A percentile compares a stretch with the other conserved stretches of the same genome.
These are phyloP conservation scores for Botrytis fabae DNA, from an alignment of 2,329 filamentous ascomycete species.

Conservation along the genomic window DNA sequence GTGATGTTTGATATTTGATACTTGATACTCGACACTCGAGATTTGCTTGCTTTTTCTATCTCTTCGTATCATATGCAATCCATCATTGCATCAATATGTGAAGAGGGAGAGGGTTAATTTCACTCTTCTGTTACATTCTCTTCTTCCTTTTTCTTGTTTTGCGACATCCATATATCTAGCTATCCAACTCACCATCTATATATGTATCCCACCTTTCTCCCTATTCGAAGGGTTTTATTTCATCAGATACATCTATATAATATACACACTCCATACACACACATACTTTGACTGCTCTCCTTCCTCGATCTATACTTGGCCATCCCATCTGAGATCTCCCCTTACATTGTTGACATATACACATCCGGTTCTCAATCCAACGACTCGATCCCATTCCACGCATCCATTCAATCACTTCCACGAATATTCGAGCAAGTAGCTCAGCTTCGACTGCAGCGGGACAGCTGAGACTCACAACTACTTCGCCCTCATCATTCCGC, in stretches of 20 bases:
- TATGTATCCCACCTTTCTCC: neutral
- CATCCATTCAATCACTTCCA: constrained; percentile 20
- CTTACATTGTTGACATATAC: neutral
- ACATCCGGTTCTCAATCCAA: neutral
- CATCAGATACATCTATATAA: neutral
- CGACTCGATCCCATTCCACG: neutral
- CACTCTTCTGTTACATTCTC: neutral
- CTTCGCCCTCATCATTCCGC: neutral
- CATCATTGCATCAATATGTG: neutral
- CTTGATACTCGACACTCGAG: neutral
- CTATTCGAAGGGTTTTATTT: neutral
- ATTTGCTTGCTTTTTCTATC: neutral
- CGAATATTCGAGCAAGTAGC: neutral
- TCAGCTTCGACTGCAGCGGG: neutral
- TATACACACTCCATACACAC: neutral
- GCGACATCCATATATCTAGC: neutral
- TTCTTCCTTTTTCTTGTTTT: constrained; percentile 9
- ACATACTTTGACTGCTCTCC: neutral
- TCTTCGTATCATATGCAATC: neutral
- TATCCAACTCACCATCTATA: neutral
- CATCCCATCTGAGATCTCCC: neutral
- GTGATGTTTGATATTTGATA: neutral
- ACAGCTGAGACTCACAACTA: neutral
- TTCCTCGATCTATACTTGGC: neutral
- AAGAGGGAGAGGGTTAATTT: constrained; percentile 5